Base-by-base conservation (phyloP, 352 stramenopile species). In the Thraustochytrium sp. region DNA sequence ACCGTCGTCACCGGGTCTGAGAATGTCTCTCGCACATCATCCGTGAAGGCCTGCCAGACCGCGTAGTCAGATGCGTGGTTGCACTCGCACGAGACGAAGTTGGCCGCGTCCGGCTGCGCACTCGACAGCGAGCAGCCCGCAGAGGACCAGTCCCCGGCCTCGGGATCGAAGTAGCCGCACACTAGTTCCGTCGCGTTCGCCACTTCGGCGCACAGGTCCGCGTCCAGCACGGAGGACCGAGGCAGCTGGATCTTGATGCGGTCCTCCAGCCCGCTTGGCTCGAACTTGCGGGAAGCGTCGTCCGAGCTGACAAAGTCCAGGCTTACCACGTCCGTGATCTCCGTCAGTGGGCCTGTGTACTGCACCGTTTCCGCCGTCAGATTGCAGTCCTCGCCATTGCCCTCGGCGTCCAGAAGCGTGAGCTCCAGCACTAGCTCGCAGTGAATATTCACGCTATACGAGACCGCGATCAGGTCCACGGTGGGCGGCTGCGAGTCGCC, bases 61-160 rank as follows among this genome's bases (percentile, higher is more conserved):
- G 42, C 49, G 42, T 77, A 77, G 49, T 77, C 65, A 23, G 42
- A 62, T 16, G 65, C 65, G 31, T 77, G 65, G 40, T 54, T 62
- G 65, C 65, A 77, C n/a, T 38, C 38, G 42, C 65, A 77, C 8
- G 49, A 37, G 13, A 77, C 65, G 34, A 34, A 54, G 23, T 26
- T 62, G 31, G 68, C 65, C 23, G 59, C 26, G 26, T 55, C 42
- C 9, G 42, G 68, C 49, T 77, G 65, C 26, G 68, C 64, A 16
- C 29, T 36, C 21, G 65, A 55, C 5, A 62, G 65, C 37, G 21
- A 4, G 9, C 65, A 77, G 11, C 65, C 65, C 0, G 42, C 23
- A 13, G 65, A 64, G 8, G 65, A 77, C 65, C 65, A 77, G 11
- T 62, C 42, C 11, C 36, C n/a, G 16, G 29, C 11, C n/a, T 77